These are phyloP conservation scores for Vitis labrusca DNA, from an alignment of 164 flowering plant species.

Conservation along the genomic window DNA sequence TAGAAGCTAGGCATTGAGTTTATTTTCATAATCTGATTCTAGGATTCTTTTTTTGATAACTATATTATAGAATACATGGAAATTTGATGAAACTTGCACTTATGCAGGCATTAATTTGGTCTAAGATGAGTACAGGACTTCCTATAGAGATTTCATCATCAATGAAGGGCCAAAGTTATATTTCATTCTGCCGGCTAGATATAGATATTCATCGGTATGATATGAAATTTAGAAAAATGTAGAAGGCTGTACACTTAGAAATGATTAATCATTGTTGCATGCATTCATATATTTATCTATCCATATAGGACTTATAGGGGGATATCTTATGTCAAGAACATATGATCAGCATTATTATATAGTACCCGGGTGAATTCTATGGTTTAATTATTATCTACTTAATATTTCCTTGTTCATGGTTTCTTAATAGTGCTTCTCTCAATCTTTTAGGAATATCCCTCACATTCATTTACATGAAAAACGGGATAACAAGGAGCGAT, in stretches of 20 bases:
- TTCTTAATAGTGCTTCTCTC: background rate
- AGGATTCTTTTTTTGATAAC: background rate
- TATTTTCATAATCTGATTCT: background rate
- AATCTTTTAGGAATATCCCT: constrained; percentile 75
- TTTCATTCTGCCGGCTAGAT: constrained; percentile 88
- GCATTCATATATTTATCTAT: no score
- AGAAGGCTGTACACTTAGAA: background rate
- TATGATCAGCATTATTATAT: background rate
- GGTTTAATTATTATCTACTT: background rate
- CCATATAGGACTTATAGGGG: no score
- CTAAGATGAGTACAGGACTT: constrained; percentile 98
- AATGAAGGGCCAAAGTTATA: constrained; percentile 69
- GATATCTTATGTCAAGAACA: background rate
- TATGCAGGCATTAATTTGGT: constrained; percentile 96
- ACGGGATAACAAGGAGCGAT: constrained; percentile 58
- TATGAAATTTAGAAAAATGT: background rate
- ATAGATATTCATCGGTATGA: constrained; percentile 90
- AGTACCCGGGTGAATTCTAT: background rate
- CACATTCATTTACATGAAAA: constrained; percentile 92
- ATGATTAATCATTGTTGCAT: no score
- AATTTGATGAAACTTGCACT: constrained; percentile 2
- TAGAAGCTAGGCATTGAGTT: background rate
- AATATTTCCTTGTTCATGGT: background rate
- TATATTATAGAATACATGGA: background rate
- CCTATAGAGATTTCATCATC: constrained; percentile 95